Conservation (phyloP, 2,329 filamentous ascomycete species). For the Bipolaris victoriae region DNA sequence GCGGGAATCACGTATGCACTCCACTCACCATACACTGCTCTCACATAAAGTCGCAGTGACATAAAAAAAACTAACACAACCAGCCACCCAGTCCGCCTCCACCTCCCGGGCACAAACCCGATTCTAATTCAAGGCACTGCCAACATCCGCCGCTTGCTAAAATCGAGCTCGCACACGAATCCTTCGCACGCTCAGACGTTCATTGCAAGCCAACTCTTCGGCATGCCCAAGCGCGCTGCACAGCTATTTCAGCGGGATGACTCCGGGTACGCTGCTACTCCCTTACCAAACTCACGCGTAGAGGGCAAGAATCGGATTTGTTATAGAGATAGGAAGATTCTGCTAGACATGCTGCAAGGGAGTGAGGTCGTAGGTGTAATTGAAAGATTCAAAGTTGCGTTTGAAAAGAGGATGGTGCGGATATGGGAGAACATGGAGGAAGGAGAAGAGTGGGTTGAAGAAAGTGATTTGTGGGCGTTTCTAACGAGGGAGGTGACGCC, state of each 20-base stretch:
- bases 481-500: neutral
- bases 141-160: neutral
- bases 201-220: neutral
- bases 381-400: neutral
- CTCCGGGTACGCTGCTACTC: neutral
- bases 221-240: neutral
- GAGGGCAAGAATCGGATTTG: neutral
- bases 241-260: neutral
- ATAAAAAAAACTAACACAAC: neutral
- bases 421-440: too few relatives aligned
- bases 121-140: neutral
- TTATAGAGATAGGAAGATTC: neutral
- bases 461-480: neutral
- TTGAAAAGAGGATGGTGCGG: neutral
- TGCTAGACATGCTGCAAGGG: neutral
- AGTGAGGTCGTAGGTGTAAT: neutral
- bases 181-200: neutral
- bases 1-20: too few relatives aligned
- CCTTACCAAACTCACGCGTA: neutral
- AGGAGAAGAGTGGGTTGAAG: neutral
- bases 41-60: too few relatives aligned
- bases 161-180: neutral
- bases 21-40: too few relatives aligned
- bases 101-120: neutral
- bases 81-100: neutral